Evolutionary conservation across 2,329 filamentous ascomycete genomes (phyloP).

Genomic region (Tolypocladium tundrense): DNA sequence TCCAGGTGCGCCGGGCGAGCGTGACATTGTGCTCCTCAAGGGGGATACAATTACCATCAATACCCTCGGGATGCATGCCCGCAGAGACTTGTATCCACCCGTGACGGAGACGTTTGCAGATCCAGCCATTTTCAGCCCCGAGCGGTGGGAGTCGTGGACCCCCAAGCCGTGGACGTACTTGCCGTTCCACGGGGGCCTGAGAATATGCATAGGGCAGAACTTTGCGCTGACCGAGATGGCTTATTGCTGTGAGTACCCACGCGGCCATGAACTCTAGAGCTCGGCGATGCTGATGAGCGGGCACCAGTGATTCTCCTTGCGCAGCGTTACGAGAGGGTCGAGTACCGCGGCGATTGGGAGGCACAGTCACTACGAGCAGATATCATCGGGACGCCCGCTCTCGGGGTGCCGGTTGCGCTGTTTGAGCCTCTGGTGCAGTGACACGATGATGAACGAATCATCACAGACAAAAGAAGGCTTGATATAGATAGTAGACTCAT

Average conservation of each 20-base stretch:
- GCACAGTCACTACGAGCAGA: conserved; percentile 32
- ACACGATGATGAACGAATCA: background rate
- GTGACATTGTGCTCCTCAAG: conserved; percentile 52
- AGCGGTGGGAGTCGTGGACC: conserved; percentile 54
- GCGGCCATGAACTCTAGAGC: background rate
- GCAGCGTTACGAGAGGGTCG: conserved; percentile 47
- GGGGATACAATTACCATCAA: conserved; percentile 57
- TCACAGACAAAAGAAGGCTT: no score
- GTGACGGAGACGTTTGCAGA: conserved; percentile 33
- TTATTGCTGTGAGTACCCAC: conserved; percentile 7
- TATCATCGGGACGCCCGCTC: conserved; percentile 30
- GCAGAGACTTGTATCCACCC: conserved; percentile 49
- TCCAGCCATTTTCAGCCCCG: conserved; percentile 48
- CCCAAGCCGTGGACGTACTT: conserved; percentile 61
- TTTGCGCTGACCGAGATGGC: conserved; percentile 68
- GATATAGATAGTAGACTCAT: background rate
- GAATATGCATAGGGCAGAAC: conserved; percentile 71
- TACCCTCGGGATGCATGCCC: conserved; percentile 63
- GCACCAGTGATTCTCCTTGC: conserved; percentile 36
- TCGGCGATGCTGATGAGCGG: background rate
- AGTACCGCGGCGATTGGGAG: conserved; percentile 34
- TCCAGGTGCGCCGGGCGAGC: conserved; percentile 36
- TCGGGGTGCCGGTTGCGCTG: conserved; percentile 30
- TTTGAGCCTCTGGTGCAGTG: conserved; percentile 12
- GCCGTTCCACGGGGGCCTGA: conserved; percentile 64